These are phyloP conservation scores for Amylostereum areolatum DNA, from an alignment of 1,284 basidiomycete species.

Conservation along the genomic window DNA sequence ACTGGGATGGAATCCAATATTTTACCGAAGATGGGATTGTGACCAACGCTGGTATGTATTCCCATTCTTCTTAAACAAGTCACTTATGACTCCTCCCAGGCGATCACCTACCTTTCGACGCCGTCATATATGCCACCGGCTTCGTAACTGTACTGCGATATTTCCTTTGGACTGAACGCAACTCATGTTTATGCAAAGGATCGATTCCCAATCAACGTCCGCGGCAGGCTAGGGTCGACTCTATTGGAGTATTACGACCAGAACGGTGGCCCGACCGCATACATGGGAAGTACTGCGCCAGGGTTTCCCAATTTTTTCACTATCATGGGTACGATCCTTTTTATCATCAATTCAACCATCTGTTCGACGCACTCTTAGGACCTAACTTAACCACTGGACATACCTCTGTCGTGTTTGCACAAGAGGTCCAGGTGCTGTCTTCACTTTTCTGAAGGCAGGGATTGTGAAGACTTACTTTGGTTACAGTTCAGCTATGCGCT, in stretches of 20 bases:
- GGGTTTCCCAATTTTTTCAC: slow-evolving; percentile 34
- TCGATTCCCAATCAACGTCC: slow-evolving; percentile 20
- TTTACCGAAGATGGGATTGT: slow-evolving; percentile 31
- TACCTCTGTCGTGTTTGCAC: slow-evolving; percentile 38
- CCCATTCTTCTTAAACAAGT: too few species aligned
- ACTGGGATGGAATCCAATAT: slow-evolving; percentile 30
- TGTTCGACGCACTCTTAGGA: slow-evolving; percentile 21
- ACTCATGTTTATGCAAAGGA: slow-evolving; percentile 15
- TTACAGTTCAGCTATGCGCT: slow-evolving; percentile 31
- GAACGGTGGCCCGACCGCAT: slow-evolving; percentile 29
- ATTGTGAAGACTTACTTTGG: not conserved
- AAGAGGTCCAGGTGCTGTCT: slow-evolving; percentile 33
- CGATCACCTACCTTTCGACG: slow-evolving; percentile 22
- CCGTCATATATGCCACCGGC: slow-evolving; percentile 28
- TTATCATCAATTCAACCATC: too few species aligned
- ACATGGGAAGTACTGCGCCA: slow-evolving; percentile 27
- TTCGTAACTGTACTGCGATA: slow-evolving; percentile 15
- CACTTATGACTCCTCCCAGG: slow-evolving; percentile 12
- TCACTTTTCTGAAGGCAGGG: not conserved
- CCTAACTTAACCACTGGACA: slow-evolving; percentile 43
- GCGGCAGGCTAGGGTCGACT: slow-evolving; percentile 20
- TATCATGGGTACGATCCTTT: slow-evolving; percentile 10
- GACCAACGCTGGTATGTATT: slow-evolving; percentile 25
- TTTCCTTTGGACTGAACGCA: not conserved
- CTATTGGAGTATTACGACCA: slow-evolving; percentile 27